Evolutionary conservation across 1,284 basidiomycete species (phyloP), one percentile per base, ranked within the genome.

Genomic region (Flammula alnicola): DNA sequence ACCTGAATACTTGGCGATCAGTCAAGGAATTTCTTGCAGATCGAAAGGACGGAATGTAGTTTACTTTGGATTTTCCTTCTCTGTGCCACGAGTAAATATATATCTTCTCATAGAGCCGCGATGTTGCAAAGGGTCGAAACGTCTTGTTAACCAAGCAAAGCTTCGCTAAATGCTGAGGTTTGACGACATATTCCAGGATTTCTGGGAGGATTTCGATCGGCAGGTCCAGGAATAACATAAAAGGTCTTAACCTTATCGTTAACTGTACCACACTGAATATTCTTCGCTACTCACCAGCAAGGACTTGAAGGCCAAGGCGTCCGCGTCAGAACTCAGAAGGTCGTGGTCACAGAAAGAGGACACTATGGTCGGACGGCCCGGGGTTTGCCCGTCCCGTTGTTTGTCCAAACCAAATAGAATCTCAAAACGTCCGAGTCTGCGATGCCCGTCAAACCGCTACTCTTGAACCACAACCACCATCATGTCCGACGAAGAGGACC

Each of bases 71-170:
- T 58, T 86, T 88, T 7, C 74, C 75, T 27, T 81, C 74, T 53
- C 73, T 82, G 46, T 88, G 78, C 87, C 86, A 88, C 12, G 84
- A 75, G 63, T 81, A 84, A 39, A 89, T 80, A 40, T 72, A 74
- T 11, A 81, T 71, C 10, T 73, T 71, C 20, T 75, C 68, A 56
- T 89, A 90, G 14, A 90, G 68, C 17, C 66, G 54, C 10, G 75
- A 70, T 0, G 71, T 64, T 0, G 78, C 73, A 57, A 81, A 81
- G 1, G 53, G 41, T 53, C 78, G 66, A 57, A 88, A 87, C 1
- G 66, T 51, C 43, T 70, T 76, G 63, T 76, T 82, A 16, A 88
- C 83, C 3, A 81, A 76, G 59, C 80, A 84, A 8, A 75, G 58
- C 0, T 61, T 51, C 3, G 74, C 74, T 16, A 87, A 63, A 61